phyloP scores from a whole-genome alignment of 305 asterid species.

The Fraxinus velutina region DNA sequence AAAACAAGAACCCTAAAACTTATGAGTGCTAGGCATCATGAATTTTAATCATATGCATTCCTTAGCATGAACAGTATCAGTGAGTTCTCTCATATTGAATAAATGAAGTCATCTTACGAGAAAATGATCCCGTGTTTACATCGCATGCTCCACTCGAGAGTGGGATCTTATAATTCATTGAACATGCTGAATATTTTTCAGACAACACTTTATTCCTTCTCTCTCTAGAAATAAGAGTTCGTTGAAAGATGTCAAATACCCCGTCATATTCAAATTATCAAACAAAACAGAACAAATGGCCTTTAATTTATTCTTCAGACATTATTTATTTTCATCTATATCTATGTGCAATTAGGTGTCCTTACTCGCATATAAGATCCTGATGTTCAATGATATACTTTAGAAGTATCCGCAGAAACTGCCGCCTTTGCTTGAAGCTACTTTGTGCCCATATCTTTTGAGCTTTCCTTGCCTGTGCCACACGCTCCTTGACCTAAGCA shows the following conservation, averaged over 20 bases:
- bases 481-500: conserved; percentile 81
- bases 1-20: not conserved
- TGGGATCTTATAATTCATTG: not conserved
- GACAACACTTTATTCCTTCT: not conserved
- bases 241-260: not conserved
- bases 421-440: conserved; percentile 96
- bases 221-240: not conserved
- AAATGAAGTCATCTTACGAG: not conserved
- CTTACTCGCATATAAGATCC: conserved; percentile 97
- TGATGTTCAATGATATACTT: conserved; percentile 93
- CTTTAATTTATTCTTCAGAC: not conserved
- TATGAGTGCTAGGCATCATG: not conserved
- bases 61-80: not conserved
- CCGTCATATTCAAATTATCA: not conserved
- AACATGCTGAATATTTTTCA: not conserved
- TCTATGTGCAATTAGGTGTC: conserved; percentile 12
- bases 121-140: not conserved
- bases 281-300: not conserved
- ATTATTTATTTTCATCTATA: not conserved
- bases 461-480: conserved; percentile 82
- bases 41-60: not conserved
- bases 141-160: not conserved
- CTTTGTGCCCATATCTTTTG: conserved; percentile 89
- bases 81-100: not conserved
- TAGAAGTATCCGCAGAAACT: conserved; percentile 85